Base-by-base conservation (phyloP, 2,329 filamentous ascomycete species). In the Pseudogymnoascus destructans region DNA sequence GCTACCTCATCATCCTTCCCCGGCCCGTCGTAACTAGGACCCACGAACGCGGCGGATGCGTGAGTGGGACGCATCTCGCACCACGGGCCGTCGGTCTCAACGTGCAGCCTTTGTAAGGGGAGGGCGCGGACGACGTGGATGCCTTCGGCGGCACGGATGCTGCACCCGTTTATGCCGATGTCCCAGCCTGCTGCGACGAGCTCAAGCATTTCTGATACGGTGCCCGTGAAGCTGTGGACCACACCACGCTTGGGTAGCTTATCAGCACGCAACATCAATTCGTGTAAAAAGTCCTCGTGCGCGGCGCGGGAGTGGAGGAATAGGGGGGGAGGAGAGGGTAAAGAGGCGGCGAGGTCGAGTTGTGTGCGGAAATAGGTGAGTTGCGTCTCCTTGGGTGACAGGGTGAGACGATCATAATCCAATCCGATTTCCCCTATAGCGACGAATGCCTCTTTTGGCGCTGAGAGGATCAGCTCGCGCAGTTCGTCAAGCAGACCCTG, bases 31-130 rank as follows among this genome's bases (percentile, higher is more conserved):
- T 30, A 58, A 61, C 61, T 7, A 59, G 58, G 61, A 4, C 46
- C 46, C 17, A 61, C 52, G 10, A 61, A 58, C 40, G 19, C 40
- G 32, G 38, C 58, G 58, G 89, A 89, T 27, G 91, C 90, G 72
- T 98, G 92, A 27, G 82, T 89, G 0, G 90, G 85, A 21, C 93
- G 78, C 60, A 98, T 92, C 71, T 98, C 93, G 68, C 93, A 98
- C 87, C 93, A 98, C 2, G 93, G 93, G 2, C 93, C 93, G 69
- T 98, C 93, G 0, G 93, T 98, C 77, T 98, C 93, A 54, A 98
- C 82, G 79, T 97, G 95, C 58, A 98, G 72, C 52, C 85, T 75
- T 59, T 91, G 83, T 9, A 98, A 74, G 9, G 84, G 86, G 36
- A 97, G 82, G 61, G 85, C 80, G 62, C 79, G 82, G 9, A 96